Base-by-base conservation (phyloP, 2,329 filamentous ascomycete genomes). In the Tolypocladium sp. region DNA sequence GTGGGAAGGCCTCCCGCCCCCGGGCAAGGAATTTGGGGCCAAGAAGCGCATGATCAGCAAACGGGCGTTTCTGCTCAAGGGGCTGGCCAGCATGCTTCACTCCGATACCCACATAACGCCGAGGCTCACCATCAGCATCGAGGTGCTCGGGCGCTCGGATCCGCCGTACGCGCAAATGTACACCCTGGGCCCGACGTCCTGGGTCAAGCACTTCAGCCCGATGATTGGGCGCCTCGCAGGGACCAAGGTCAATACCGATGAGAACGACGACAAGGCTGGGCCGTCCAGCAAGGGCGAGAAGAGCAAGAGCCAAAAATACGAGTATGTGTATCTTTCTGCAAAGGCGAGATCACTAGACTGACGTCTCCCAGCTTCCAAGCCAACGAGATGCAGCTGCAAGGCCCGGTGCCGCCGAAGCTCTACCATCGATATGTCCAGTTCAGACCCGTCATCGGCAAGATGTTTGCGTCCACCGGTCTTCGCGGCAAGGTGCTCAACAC, bases 341-440 rank as follows among this genome's bases (percentile, higher is more conserved):
- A 13, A 46, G 17, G 13, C 15, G 9, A 12, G 22, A 25, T 1
- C 12, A 10, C 6, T 3, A 13, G 20, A 40, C 59, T 59, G 20
- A 56, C 40, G 7, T 20, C 33, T n/a, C 46, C 1, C 67, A 92
- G 90, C 73, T 97, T 97, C 74, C 92, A 96, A 79, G 90, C 93
- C 44, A 92, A 91, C 70, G 89, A 97, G 71, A 86, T 97, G 68
- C 93, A 97, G 71, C 81, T 97, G 9, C 80, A 83, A 53, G 93
- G 93, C 0, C 93, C 93, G 0, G 88, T 94, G 0, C 92, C 93
- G 0, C 77, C 84, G 2, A 79, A 86, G 62, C 79, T 97, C 40
- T 96, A 96, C 71, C 92, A 97, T 71, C 89, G 92, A 64, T 97
- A 89, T 69, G 92, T 97, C 59, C 92, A 96, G 71, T 97, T 97